Base-by-base conservation (phyloP, 2,329 filamentous ascomycete genomes). In the Pseudonectria foliicola region DNA sequence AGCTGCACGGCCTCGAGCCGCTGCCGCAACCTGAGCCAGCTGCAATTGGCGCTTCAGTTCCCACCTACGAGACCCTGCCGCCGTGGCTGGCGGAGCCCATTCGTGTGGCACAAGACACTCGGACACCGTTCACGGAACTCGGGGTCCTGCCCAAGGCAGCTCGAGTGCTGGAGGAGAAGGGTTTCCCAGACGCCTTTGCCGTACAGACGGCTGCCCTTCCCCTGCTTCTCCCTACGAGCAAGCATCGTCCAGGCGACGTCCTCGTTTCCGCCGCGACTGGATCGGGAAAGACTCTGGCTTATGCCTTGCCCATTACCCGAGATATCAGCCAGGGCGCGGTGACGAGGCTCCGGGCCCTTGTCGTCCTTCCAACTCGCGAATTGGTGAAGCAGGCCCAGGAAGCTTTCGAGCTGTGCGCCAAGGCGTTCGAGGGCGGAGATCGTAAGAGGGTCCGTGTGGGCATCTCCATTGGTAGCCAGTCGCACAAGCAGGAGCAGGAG, bases 271-370 rank as follows among this genome's bases (percentile, higher is more conserved):
- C 93, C 0, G 85, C 90, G 2, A 98, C 92, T 0, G 92, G 92
- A 7, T 96, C 92, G 1, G 92, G 92, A 37, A 98, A 98, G 57
- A 98, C 92, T 0, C 61, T 98, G 12, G 84, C 90, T 1, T 98
- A 98, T 53, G 77, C 90, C 1, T 66, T 98, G 3, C 92, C 92
- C 0, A 78, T 98, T 39, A 73, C 94, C 4, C 77, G 87, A 29
- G 80, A 82, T 33, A 66, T 98, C 31, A 80, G 82, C 45, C 68
- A 74, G 23, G 72, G 73, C 11, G 64, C 65, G 14, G 70, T 78
- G 10, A 84, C 82, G 1, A 75, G 75, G 36, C 63, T 98, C 7
- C 75, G 85, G 26, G 89, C 82, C 1, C 61, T 98, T 1, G 77
- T 98, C 30, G 81, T 98, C 1, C 79, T 98, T 10, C 92, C 92